A percentile compares a stretch with the other conserved stretches of the same genome.
Conservation (phyloP, 1,284 basidiomycete species). For the Ustilago shanxiensis region DNA sequence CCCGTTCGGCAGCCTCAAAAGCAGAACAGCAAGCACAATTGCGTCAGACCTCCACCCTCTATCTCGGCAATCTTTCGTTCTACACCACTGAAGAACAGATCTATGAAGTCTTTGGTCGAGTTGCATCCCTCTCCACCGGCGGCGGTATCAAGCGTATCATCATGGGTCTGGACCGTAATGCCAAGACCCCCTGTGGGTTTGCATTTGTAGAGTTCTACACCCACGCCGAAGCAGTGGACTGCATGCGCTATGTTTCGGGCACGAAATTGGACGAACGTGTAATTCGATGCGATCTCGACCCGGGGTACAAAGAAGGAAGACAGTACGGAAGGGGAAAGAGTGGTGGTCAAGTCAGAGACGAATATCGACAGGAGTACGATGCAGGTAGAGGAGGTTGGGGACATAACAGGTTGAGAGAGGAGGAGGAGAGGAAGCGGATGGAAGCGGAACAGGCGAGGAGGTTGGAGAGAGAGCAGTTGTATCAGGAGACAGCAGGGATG, state of each 20-base stretch:
- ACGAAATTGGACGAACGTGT: slow-evolving; percentile 99
- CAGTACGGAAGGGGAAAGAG: slow-evolving; percentile 98
- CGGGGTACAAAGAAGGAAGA: slow-evolving; percentile 96
- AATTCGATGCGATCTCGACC: slow-evolving; percentile 96
- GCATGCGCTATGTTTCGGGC: slow-evolving; percentile 92
- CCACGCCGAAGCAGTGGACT: slow-evolving; percentile 91
- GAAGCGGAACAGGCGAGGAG: slow-evolving; percentile 80
- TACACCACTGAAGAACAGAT: slow-evolving; percentile 99
- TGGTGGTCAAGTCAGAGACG: slow-evolving; percentile 92
- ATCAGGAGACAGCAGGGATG: slow-evolving; percentile 75
- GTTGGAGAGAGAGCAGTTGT: slow-evolving; percentile 83
- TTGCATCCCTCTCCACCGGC: slow-evolving; percentile 87
- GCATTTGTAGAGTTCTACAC: slow-evolving; percentile 99
- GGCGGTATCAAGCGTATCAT: slow-evolving; percentile 98
- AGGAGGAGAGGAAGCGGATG: slow-evolving; percentile 80
- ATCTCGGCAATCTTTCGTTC: slow-evolving; percentile 77
- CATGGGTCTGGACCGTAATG: slow-evolving; percentile 97
- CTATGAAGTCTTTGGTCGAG: slow-evolving; percentile 96
- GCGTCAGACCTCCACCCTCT: slow-evolving; percentile 73
- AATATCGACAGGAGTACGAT: slow-evolving; percentile 97
- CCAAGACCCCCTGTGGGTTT: slow-evolving; percentile 98
- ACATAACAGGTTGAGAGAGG: slow-evolving; percentile 72
- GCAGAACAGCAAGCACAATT: slow-evolving; percentile 72
- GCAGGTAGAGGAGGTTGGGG: slow-evolving; percentile 89
- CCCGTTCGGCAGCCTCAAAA: slow-evolving; percentile 63